These are phyloP conservation scores for Nemophila menziesii DNA, from an alignment of 257 asterid genomes.

Conservation along the genomic window DNA sequence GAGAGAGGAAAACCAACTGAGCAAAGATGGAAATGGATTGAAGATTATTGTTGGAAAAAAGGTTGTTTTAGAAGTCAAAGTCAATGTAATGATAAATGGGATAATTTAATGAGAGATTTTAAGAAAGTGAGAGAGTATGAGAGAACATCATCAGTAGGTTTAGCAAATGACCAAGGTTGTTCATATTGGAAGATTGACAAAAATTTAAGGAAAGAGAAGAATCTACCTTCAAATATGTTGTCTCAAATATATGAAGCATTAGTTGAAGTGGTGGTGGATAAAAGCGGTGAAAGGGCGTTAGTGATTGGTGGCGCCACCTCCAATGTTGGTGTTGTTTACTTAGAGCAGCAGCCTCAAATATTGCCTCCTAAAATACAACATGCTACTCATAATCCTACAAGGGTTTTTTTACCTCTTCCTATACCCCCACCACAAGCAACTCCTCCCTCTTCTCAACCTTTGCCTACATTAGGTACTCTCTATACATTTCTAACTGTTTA, in stretches of 20 bases:
- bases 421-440: conserved; percentile 18
- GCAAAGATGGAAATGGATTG: conserved; percentile 95
- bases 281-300: conserved; percentile 14
- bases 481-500: conserved; percentile 8
- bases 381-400: conserved; percentile 9
- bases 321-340: conserved; percentile 3
- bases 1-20: conserved; percentile 67
- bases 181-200: conserved; percentile 83
- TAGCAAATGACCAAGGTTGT: conserved; percentile 4
- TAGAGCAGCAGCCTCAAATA: conserved; percentile 9
- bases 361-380: conserved; percentile 32
- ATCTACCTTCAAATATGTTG: conserved; percentile 76
- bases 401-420: conserved; percentile 21
- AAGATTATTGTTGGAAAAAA: conserved; percentile 75
- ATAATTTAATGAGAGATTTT: conserved; percentile 88
- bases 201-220: conserved; percentile 54
- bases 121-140: conserved; percentile 76
- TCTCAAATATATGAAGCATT: conserved; percentile 63
- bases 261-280: conserved; percentile 57
- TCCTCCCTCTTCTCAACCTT: conserved; percentile 30
- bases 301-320: conserved; percentile 3
- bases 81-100: conserved; percentile 97
- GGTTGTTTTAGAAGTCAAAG: conserved; percentile 80
- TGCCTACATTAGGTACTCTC: conserved; percentile 53
- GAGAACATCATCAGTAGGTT: conserved; percentile 11